Evolutionary conservation across 345 rosid species (phyloP).

Genomic region (Corchorus capsularis): DNA sequence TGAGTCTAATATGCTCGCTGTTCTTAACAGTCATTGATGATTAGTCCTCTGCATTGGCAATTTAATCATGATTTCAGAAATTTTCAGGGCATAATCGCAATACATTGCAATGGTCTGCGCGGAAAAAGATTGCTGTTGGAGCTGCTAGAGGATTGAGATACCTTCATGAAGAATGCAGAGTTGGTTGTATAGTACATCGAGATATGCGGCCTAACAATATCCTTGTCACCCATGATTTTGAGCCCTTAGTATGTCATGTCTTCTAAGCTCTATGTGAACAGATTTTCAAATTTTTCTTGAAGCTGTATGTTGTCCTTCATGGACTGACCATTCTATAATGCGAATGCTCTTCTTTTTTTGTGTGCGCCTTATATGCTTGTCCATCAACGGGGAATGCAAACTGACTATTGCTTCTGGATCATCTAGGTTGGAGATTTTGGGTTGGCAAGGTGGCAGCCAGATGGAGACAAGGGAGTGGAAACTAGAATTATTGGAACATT

Average conservation of each 20-base stretch:
- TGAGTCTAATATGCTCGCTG: not conserved
- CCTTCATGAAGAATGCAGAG: constrained; percentile 99
- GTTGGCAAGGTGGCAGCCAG: constrained; percentile 98
- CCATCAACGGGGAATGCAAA: not conserved
- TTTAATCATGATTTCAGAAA: not conserved
- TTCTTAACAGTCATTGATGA: not conserved
- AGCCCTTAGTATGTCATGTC: constrained; percentile 67
- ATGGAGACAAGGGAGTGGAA: constrained; percentile 91
- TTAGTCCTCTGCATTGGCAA: not conserved
- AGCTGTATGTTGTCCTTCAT: not conserved
- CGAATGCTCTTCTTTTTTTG: not conserved
- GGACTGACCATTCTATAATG: not conserved
- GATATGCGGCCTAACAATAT: constrained; percentile 97
- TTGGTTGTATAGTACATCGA: constrained; percentile 96
- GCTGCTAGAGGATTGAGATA: constrained; percentile 97
- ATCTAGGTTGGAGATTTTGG: constrained; percentile 97
- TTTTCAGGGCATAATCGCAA: constrained; percentile 53
- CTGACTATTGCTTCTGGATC: constrained; percentile 20
- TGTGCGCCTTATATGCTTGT: too few species aligned
- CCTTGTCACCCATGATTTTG: constrained; percentile 95
- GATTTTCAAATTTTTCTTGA: not conserved
- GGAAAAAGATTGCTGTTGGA: constrained; percentile 91
- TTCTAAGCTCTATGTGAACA: constrained; percentile 12
- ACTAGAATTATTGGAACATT: constrained; percentile 96
- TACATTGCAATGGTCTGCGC: constrained; percentile 84